A percentile compares a stretch with the other conserved stretches of the same genome.
phyloP scores from a whole-genome alignment of 1,284 basidiomycete genomes.

The Irpex lacteus region DNA sequence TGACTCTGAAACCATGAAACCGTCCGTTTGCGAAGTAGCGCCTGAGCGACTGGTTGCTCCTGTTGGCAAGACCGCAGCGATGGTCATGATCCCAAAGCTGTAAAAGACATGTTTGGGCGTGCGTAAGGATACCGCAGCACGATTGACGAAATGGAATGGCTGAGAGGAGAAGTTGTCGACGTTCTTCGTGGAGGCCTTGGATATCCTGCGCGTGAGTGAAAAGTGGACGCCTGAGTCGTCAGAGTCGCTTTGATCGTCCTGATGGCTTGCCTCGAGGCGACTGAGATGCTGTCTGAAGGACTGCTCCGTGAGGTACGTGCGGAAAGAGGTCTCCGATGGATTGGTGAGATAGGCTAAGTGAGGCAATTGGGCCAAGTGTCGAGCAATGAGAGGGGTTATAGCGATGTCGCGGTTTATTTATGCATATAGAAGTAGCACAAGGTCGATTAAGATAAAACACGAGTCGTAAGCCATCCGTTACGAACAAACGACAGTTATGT shows the following conservation, averaged over 20 bases:
- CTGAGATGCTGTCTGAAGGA: constrained; percentile 93
- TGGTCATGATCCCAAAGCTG: constrained; percentile 81
- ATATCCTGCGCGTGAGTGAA: constrained; percentile 29
- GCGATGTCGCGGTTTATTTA: constrained; percentile 5
- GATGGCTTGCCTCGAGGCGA: constrained; percentile 71
- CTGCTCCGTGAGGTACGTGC: constrained; percentile 91
- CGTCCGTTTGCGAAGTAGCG: constrained; percentile 22
- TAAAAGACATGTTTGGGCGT: constrained; percentile 91
- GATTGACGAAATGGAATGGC: constrained; percentile 86
- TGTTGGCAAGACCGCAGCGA: constrained; percentile 71
- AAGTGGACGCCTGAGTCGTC: constrained; percentile 31
- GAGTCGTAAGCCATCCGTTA: background rate
- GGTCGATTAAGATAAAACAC: constrained; percentile 17
- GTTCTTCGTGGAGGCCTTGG: background rate
- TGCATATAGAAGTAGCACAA: constrained; percentile 13
- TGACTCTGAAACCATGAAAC: constrained; percentile 60
- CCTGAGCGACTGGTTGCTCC: constrained; percentile 31
- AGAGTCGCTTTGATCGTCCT: constrained; percentile 43
- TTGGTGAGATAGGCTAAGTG: constrained; percentile 86
- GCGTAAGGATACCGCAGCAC: constrained; percentile 87
- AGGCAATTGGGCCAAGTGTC: background rate
- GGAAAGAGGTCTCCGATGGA: constrained; percentile 89
- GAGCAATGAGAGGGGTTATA: constrained; percentile 9
- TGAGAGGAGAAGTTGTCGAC: constrained; percentile 32
- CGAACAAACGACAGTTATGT: background rate